Conservation (phyloP, 1,284 basidiomycete species). For the Hymenochaete sp. region DNA sequence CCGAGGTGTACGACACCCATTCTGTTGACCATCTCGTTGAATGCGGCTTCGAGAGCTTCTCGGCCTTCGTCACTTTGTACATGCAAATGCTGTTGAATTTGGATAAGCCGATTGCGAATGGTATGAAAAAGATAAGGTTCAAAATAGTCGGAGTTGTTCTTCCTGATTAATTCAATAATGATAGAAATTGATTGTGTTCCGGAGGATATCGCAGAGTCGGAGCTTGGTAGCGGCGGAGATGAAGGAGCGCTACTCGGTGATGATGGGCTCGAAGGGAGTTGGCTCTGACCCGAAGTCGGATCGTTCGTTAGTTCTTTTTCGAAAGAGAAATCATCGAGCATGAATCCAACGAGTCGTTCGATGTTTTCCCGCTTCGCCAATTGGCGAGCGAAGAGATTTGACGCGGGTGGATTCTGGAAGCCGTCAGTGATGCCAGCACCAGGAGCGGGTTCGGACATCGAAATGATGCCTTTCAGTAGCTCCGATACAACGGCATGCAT, state of each 20-base stretch:
- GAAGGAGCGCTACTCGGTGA: neutral
- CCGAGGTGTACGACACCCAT: slow-evolving; percentile 95
- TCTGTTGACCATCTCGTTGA: slow-evolving; percentile 81
- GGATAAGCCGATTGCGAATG: slow-evolving; percentile 82
- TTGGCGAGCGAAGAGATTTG: slow-evolving; percentile 85
- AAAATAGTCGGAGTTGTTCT: slow-evolving; percentile 98
- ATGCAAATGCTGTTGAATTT: slow-evolving; percentile 65
- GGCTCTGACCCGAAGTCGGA: slow-evolving; percentile 21
- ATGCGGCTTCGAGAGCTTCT: slow-evolving; percentile 67
- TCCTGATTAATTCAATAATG: slow-evolving; percentile 92
- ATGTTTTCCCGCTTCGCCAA: slow-evolving; percentile 76
- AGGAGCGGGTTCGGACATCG: slow-evolving; percentile 86
- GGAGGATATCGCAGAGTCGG: slow-evolving; percentile 79
- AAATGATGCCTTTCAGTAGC: slow-evolving; percentile 90
- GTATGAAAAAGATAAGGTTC: slow-evolving; percentile 98
- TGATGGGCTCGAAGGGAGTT: slow-evolving; percentile 14
- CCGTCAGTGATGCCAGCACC: slow-evolving; percentile 60
- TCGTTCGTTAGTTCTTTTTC: slow-evolving; percentile 21
- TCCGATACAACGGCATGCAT: slow-evolving; percentile 87
- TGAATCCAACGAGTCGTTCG: slow-evolving; percentile 68
- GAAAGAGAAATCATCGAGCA: slow-evolving; percentile 60
- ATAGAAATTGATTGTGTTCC: slow-evolving; percentile 85
- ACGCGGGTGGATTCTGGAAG: slow-evolving; percentile 60
- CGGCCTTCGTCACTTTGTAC: slow-evolving; percentile 52
- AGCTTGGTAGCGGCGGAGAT: slow-evolving; percentile 41